Base-by-base conservation (phyloP, 1,139 yeast species). In the Groenewaldozyma sp. region DNA sequence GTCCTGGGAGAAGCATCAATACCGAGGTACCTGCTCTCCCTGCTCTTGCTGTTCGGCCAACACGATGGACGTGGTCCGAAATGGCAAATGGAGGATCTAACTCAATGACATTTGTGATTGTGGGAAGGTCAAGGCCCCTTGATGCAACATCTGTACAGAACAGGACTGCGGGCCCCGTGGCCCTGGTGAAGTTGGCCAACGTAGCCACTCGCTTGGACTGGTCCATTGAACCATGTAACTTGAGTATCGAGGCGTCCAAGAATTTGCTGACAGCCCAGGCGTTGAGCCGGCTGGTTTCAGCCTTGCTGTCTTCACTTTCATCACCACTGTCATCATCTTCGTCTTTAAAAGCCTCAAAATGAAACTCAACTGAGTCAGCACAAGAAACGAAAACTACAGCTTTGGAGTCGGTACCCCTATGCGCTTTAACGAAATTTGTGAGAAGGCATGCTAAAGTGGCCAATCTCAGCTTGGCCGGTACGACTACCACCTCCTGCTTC, bases 31-130 rank as follows among this genome's bases (percentile, higher is more conserved):
- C 98, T 0, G 54, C 45, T 31, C 78, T 73, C 38, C 83, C 81
- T 1, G 97, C 98, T 62, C 98, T 76, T 1, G 97, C 97, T 1
- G 97, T 88, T 66, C 98, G 76, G 34, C 98, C 98, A 29, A 87
- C 87, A 50, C 98, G 73, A 59, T 91, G 98, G 28, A 91, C 78
- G 54, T 91, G 94, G 54, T 93, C 98, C 52, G 91, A 83, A 0
- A 93, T 73, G 0, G 95, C 80, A 44, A 82, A 76, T n/a, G 98
- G 97, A 40, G 93, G 69, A 54, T 91, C 98, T 56, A 86, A 91
- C 58, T 91, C 94, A 34, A 91, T 62, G 16, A 91, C 95, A 48
- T 79, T 76, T 19, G 78, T 71, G 39, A 91, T 78, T 5, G 77
- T 70, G 3, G 74, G 68, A 28, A 91, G 69, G 65, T 88, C 95